Conservation (phyloP, 1,284 basidiomycete genomes). For the Naganishia albida region DNA sequence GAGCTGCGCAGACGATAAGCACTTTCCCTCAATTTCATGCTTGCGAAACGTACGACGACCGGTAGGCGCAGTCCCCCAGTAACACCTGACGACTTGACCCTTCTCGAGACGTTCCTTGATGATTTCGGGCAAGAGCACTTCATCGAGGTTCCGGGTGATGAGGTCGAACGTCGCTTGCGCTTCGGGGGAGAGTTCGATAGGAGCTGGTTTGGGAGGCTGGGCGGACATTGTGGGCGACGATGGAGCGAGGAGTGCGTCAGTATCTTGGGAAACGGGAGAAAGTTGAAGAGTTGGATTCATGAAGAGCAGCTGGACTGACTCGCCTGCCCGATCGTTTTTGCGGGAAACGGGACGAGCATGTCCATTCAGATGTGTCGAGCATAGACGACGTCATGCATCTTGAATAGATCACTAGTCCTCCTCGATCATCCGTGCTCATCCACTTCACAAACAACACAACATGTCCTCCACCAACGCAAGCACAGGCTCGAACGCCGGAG, state of each 20-base stretch:
- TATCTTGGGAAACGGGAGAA: neutral
- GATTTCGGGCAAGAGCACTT: constrained; percentile 81
- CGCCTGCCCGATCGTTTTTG: constrained; percentile 5
- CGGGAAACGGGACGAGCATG: neutral
- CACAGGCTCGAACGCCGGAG: constrained; percentile 22
- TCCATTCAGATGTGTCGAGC: neutral
- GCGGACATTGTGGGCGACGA: constrained; percentile 1
- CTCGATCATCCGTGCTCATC: neutral
- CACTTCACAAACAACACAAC: neutral
- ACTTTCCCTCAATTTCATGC: neutral
- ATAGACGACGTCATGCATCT: neutral
- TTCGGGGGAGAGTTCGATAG: constrained; percentile 16
- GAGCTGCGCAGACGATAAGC: constrained; percentile 61
- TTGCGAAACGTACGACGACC: constrained; percentile 72
- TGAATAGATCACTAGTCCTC: neutral
- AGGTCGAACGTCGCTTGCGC: constrained; percentile 71
- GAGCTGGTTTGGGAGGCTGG: constrained; percentile 12
- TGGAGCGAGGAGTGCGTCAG: neutral
- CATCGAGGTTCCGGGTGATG: constrained; percentile 83
- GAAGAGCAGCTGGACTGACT: constrained; percentile 1
- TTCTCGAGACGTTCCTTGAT: constrained; percentile 82
- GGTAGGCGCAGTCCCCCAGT: constrained; percentile 93
- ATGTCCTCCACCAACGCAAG: constrained; percentile 2
- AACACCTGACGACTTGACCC: constrained; percentile 73
- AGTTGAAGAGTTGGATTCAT: neutral